A percentile compares a stretch with the other conserved stretches of the same genome.
Conservation (phyloP, 1,284 basidiomycete species). For the Thecaphora thlaspeos region DNA sequence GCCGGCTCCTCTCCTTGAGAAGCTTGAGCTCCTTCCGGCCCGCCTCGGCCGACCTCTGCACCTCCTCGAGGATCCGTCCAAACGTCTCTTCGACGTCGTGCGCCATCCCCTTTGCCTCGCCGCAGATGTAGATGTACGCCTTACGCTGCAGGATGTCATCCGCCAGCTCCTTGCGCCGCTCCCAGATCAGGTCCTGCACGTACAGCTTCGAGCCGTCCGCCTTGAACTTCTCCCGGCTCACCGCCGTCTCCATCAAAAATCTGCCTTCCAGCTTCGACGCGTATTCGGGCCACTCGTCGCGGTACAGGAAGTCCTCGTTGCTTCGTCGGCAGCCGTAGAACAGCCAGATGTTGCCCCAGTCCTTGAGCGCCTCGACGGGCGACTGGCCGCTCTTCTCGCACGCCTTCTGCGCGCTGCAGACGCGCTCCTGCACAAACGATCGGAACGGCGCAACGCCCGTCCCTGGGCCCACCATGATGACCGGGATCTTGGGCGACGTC, state of each 20-base stretch:
- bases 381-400: constrained; percentile 82
- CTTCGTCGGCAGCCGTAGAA: constrained; percentile 93
- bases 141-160: constrained; percentile 88
- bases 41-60: constrained; percentile 78
- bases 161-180: constrained; percentile 65
- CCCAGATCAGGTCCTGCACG: constrained; percentile 73
- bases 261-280: constrained; percentile 81
- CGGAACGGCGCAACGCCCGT: constrained; percentile 98
- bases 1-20: constrained; percentile 38
- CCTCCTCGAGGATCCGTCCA: constrained; percentile 82
- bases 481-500: constrained; percentile 93
- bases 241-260: constrained; percentile 81
- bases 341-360: constrained; percentile 90
- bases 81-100: constrained; percentile 88
- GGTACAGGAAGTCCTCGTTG: constrained; percentile 87
- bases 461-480: constrained; percentile 98
- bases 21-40: constrained; percentile 37
- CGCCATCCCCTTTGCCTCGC: constrained; percentile 94
- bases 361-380: constrained; percentile 80
- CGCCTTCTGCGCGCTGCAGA: constrained; percentile 87
- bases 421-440: constrained; percentile 94
- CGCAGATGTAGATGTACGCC: constrained; percentile 74
- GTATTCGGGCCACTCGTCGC: constrained; percentile 91
- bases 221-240: constrained; percentile 74
- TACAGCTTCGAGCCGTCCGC: constrained; percentile 93